These are phyloP conservation scores for Ramaria rubella DNA, from an alignment of 768 basidiomycete species.

Conservation along the genomic window DNA sequence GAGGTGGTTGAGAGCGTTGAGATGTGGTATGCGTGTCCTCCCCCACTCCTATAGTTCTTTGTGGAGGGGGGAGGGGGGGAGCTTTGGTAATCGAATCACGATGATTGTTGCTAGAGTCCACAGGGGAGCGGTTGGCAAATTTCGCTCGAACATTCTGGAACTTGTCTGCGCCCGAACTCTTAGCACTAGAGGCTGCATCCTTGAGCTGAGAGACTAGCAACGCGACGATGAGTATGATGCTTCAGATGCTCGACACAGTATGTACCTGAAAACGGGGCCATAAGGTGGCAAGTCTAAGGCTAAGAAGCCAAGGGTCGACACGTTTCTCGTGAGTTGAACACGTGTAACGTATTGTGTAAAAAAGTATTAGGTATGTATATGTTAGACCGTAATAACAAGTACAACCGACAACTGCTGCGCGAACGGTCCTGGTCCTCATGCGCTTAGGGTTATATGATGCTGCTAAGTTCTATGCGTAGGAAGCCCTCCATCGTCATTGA, in stretches of 20 bases:
- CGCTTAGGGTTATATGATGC: background rate
- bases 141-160: slow-evolving; percentile 51
- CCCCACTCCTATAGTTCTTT: background rate
- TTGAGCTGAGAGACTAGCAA: slow-evolving; percentile 69
- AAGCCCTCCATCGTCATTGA: background rate
- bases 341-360: background rate
- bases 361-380: background rate
- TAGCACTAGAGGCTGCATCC: slow-evolving; percentile 55
- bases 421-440: background rate
- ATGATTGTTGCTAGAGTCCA: slow-evolving; percentile 60
- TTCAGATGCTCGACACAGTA: no score
- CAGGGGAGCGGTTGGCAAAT: slow-evolving; percentile 48
- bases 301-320: background rate
- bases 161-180: slow-evolving; percentile 47
- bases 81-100: slow-evolving; percentile 18
- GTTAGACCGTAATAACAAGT: background rate
- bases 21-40: slow-evolving; percentile 12
- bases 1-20: slow-evolving; percentile 21
- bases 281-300: background rate
- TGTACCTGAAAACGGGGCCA: slow-evolving; percentile 7
- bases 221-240: no score
- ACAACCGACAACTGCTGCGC: background rate
- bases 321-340: no score
- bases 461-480: background rate
- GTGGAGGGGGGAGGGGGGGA: slow-evolving; percentile 25